phyloP scores from a whole-genome alignment of 2,329 filamentous ascomycete genomes.

The Phyllosticta capitalensis region DNA sequence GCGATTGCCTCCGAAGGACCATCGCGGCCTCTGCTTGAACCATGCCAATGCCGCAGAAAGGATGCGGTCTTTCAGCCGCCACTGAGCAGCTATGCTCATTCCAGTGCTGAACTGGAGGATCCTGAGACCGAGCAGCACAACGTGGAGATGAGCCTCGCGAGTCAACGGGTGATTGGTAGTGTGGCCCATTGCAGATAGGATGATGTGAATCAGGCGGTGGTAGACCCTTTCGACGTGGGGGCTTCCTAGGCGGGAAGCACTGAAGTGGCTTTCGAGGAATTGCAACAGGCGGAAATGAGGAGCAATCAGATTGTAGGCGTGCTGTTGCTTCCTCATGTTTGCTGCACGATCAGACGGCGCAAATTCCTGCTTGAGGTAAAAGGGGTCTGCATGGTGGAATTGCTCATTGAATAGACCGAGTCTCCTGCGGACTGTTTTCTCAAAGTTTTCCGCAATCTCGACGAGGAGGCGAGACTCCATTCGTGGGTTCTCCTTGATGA shows the following conservation, averaged over 20 bases:
- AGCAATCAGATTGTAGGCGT: constrained; percentile 71
- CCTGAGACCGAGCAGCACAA: constrained; percentile 71
- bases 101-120: constrained; percentile 63
- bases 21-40: constrained; percentile 57
- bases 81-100: constrained; percentile 56
- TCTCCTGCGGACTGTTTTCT: constrained; percentile 66
- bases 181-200: constrained; percentile 62
- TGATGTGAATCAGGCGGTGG: constrained; percentile 67
- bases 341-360: constrained; percentile 75
- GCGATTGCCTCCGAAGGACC: constrained; percentile 93
- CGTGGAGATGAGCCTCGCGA: constrained; percentile 82
- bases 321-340: constrained; percentile 65
- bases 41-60: constrained; percentile 78
- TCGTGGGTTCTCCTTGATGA: constrained; percentile 89
- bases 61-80: constrained; percentile 81
- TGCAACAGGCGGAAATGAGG: constrained; percentile 80
- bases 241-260: constrained; percentile 78
- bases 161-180: constrained; percentile 75
- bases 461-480: constrained; percentile 79
- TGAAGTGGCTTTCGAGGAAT: constrained; percentile 91
- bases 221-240: constrained; percentile 75
- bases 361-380: constrained; percentile 86
- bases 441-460: constrained; percentile 87
- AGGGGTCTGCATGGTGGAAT: constrained; percentile 59
- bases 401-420: constrained; percentile 71